Evolutionary conservation across 75 land plant species (phyloP), one percentile per base, ranked within the genome.

Genomic region (Pinus taeda): DNA sequence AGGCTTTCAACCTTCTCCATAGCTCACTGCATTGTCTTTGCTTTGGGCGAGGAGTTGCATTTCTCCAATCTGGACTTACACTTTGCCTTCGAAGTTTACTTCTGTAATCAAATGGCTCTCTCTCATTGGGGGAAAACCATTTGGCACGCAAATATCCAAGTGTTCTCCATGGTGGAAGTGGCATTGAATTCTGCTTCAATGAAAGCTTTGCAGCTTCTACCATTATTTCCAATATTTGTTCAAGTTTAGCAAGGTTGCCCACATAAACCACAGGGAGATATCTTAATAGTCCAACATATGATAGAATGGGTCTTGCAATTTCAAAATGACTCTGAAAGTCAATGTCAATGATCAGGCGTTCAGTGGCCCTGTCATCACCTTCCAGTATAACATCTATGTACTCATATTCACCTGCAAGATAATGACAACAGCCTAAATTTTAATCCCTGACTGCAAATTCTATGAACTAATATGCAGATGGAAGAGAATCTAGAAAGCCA

Each of bases 381-480:
- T 85, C 70, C 12, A 82, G 15, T 12, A 89, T 36, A 21, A 95
- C 90, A 80, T 95, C 98, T 67, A 95, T 84, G 73, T 93, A 95
- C 77, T 95, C 93, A 70, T 95, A 92, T 77, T 93, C 93, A 13
- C 96, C 96, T 85, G n/a, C n/a, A n/a, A n/a, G n/a, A n/a, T n/a
- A n/a, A n/a, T n/a, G n/a, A n/a, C n/a, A n/a, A n/a, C n/a, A n/a
- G n/a, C n/a, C n/a, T n/a, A n/a, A n/a, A n/a, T n/a, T n/a, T n/a
- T n/a, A n/a, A n/a, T n/a, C n/a, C n/a, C n/a, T n/a, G n/a, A n/a
- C n/a, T n/a, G n/a, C n/a, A n/a, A n/a, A n/a, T n/a, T n/a, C n/a
- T n/a, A n/a, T n/a, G n/a, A n/a, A n/a, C n/a, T n/a, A n/a, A n/a
- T n/a, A n/a, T n/a, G n/a, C n/a, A n/a, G n/a, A n/a, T n/a, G n/a